phyloP scores from a whole-genome alignment of 1,284 basidiomycete genomes.

The Mycena sp. region DNA sequence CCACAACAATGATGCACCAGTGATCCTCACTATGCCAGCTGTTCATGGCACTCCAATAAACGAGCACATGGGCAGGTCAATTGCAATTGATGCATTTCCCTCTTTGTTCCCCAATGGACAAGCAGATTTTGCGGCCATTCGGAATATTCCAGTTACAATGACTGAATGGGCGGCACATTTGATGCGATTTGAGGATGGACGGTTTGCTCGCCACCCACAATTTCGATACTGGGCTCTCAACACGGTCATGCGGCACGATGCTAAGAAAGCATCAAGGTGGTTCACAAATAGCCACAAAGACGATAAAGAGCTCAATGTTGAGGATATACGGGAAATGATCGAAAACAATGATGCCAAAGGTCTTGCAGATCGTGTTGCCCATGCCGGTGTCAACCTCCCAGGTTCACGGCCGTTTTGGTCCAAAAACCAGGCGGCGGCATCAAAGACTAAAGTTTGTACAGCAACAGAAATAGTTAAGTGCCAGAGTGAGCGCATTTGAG shows the following conservation, averaged over 20 bases:
- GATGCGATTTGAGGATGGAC: slow-evolving; percentile 10
- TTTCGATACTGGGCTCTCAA: slow-evolving; percentile 19
- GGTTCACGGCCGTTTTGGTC: too few species aligned
- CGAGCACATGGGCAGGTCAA: neutral
- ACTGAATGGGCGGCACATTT: slow-evolving; percentile 6
- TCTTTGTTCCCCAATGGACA: slow-evolving; percentile 9
- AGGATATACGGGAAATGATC: slow-evolving; percentile 11
- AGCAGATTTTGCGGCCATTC: neutral
- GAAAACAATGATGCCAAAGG: slow-evolving; percentile 2
- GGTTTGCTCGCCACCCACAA: slow-evolving; percentile 13
- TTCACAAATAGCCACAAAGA: neutral
- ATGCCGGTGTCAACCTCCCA: too few species aligned
- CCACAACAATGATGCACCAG: too few species aligned
- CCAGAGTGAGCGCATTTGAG: too few species aligned
- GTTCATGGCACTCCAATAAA: slow-evolving; percentile 4
- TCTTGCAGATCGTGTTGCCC: neutral
- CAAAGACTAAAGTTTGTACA: too few species aligned
- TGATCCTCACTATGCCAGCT: slow-evolving; percentile 4
- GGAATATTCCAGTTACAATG: neutral
- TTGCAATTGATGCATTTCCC: slow-evolving; percentile 17
- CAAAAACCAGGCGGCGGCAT: too few species aligned
- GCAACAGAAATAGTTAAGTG: too few species aligned
- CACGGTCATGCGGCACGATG: slow-evolving; percentile 1
- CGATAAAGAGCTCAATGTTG: neutral
- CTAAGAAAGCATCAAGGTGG: neutral